Evolutionary conservation across 2,329 filamentous ascomycete genomes (phyloP).

Genomic region (Epichloe gansuensis): DNA sequence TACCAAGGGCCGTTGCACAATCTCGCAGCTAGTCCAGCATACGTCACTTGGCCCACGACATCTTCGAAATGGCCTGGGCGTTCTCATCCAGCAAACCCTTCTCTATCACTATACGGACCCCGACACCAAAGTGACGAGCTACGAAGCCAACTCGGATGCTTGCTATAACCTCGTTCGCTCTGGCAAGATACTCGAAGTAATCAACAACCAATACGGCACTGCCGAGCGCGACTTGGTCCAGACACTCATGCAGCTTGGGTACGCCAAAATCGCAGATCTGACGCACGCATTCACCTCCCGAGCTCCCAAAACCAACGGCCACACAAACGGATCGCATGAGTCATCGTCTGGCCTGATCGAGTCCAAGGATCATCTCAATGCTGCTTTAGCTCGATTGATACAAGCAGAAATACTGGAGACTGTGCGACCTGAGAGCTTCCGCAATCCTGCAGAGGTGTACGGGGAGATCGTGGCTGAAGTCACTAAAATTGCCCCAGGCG

Average conservation of each 20-base stretch:
- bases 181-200: conserved; percentile 67
- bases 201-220: conserved; percentile 62
- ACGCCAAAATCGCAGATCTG: conserved; percentile 59
- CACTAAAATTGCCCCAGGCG: conserved; percentile 32
- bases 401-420: conserved; percentile 55
- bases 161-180: conserved; percentile 73
- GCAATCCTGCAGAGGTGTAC: conserved; percentile 47
- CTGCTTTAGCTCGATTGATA: conserved; percentile 41
- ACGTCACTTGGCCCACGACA: conserved; percentile 63
- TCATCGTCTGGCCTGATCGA: conserved; percentile 25
- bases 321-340: conserved; percentile 21
- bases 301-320: conserved; percentile 21
- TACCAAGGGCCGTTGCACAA: conserved; percentile 62
- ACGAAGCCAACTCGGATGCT: conserved; percentile 69
- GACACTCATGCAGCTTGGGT: conserved; percentile 63
- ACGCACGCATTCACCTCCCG: conserved; percentile 44
- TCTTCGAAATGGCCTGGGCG: conserved; percentile 66
- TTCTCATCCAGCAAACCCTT: conserved; percentile 81
- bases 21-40: conserved; percentile 55
- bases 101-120: conserved; percentile 58
- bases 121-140: conserved; percentile 53
- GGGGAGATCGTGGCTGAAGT: conserved; percentile 51
- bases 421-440: conserved; percentile 43
- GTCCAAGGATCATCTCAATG: conserved; percentile 35
- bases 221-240: conserved; percentile 62